Evolutionary conservation across 164 flowering plant species (phyloP).

Genomic region (Macadamia integrifolia): DNA sequence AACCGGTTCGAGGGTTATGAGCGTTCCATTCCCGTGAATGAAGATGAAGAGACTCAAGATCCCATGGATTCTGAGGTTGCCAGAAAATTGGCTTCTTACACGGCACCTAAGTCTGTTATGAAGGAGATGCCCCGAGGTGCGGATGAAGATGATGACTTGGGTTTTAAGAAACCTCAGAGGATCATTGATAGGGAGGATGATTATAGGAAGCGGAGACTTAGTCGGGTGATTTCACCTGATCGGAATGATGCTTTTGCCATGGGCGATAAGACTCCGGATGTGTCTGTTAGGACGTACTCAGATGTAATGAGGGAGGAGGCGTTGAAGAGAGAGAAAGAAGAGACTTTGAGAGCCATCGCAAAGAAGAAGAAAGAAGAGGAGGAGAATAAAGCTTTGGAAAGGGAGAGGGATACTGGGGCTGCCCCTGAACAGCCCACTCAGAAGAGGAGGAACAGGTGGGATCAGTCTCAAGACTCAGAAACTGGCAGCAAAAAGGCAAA

Average conservation of each 20-base stretch:
- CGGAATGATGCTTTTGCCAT: conserved; percentile 80
- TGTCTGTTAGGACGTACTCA: conserved; percentile 66
- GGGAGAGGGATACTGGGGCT: conserved; percentile 21
- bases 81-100: conserved; percentile 64
- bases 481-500: conserved; percentile 57
- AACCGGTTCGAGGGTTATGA: conserved; percentile 58
- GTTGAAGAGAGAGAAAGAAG: conserved; percentile 71
- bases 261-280: conserved; percentile 90
- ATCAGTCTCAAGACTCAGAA: conserved; percentile 59
- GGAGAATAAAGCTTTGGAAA: conserved; percentile 40
- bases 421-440: conserved; percentile 29
- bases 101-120: conserved; percentile 73
- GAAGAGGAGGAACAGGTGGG: conserved; percentile 95
- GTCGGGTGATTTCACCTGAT: conserved; percentile 73
- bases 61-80: conserved; percentile 53
- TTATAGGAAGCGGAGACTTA: conserved; percentile 68
- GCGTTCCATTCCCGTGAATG: conserved; percentile 67
- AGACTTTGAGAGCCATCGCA: conserved; percentile 56
- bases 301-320: conserved; percentile 88
- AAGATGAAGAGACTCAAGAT: conserved; percentile 62
- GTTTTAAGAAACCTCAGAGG: conserved; percentile 52
- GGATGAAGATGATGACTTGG: conserved; percentile 46
- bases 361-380: conserved; percentile 89
- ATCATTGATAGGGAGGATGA: conserved; percentile 91
- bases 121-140: conserved; percentile 61